A percentile compares a stretch with the other conserved stretches of the same genome.
Evolutionary conservation across 331 rosid species (phyloP).

Genomic region (Malus hybrid): DNA sequence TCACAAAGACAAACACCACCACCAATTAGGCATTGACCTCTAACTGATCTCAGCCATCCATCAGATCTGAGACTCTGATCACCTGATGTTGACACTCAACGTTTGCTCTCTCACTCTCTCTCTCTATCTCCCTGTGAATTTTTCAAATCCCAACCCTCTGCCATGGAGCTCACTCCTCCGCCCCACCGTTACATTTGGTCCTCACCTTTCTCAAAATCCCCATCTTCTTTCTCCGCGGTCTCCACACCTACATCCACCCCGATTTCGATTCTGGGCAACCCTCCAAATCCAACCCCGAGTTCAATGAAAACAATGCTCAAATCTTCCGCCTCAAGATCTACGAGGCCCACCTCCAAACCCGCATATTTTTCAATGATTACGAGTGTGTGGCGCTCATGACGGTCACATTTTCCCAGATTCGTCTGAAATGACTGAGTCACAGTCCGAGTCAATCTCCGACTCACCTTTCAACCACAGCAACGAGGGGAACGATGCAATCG

Average conservation of each 20-base stretch:
- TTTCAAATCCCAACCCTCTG: slow-evolving; percentile 15
- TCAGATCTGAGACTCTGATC: no score
- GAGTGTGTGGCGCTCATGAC: slow-evolving; percentile 31
- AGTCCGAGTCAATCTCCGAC: slow-evolving; percentile 19
- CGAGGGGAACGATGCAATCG: background rate
- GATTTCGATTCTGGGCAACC: slow-evolving; percentile 41
- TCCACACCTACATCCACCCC: slow-evolving; percentile 85
- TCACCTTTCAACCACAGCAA: background rate
- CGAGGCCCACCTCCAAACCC: slow-evolving; percentile 55
- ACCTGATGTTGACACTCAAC: no score
- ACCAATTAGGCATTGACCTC: no score
- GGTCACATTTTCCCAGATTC: slow-evolving; percentile 31
- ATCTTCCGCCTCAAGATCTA: slow-evolving; percentile 76
- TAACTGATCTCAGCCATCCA: no score
- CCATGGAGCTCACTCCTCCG: slow-evolving; percentile 51
- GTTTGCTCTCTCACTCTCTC: background rate
- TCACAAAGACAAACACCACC: no score
- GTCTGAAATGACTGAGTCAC: slow-evolving; percentile 38
- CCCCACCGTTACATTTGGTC: slow-evolving; percentile 32
- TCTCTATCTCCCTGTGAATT: background rate
- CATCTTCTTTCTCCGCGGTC: slow-evolving; percentile 48
- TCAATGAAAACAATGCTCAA: slow-evolving; percentile 86
- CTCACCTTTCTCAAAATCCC: slow-evolving; percentile 67
- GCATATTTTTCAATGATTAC: slow-evolving; percentile 43
- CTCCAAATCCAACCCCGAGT: slow-evolving; percentile 45